Evolutionary conservation across 75 land plant genomes (phyloP), one percentile per base, ranked within the genome.

Genomic region (Adiantum capillusveneris): DNA sequence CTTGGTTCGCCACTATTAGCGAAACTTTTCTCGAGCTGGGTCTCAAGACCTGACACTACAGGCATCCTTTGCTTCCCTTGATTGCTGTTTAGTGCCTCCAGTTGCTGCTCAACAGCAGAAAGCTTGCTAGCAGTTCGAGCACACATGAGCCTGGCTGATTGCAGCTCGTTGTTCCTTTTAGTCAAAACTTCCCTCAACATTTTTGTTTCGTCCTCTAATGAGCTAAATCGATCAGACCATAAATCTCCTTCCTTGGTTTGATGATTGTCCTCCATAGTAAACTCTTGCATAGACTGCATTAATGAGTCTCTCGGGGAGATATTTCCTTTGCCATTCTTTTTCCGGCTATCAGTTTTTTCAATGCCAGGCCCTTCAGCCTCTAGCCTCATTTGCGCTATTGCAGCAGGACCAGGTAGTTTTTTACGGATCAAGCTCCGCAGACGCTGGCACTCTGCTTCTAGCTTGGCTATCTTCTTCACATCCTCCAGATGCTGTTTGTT

Each of bases 131-230:
- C 22, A 21, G 50, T 21, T 5, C 37, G 37, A 34, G 37, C 37
- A 34, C 37, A 34, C 37, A 34, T 46, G 6, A 34, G 37, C 9
- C 37, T 34, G 7, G 37, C 50, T 2, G 37, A 34, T 9, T 34
- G 37, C 3, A 34, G 37, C 37, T 34, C 37, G 9, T 9, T 34
- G 37, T 34, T 34, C 9, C 37, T 34, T 34, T 34, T 3, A 9
- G 37, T 34, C 37, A 34, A 9, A 5, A 34, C 82, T 66, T 91
- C 93, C 75, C 84, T 90, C 13, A 95, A 64, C 76, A 84, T 34
- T 34, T 34, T 34, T 34, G 9, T 34, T 9, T 34, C 37, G 7
- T 34, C 37, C 9, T 34, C 37, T 34, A 34, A 9, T 34, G 37
- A 34, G 37, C 9, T 34, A 9, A 5, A 34, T 34, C 9, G 37